Evolutionary conservation across 2,329 filamentous ascomycete genomes (phyloP).

Genomic region (Fonsecaea multimorphosa): DNA sequence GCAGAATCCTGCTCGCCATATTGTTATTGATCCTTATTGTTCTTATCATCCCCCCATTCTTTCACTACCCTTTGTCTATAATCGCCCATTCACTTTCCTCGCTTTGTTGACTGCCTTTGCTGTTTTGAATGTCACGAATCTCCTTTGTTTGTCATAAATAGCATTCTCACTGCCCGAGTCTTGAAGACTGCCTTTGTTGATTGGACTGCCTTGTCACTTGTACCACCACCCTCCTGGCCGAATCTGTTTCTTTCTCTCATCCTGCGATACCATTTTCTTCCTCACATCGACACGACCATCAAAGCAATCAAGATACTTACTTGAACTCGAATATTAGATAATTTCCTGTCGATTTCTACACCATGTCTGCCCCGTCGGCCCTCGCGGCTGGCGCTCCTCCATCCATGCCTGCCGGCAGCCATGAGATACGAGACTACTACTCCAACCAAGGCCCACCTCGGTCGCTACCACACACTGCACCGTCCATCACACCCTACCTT

Average conservation of each 20-base stretch:
- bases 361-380: constrained; percentile 43
- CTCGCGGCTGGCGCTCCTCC: constrained; percentile 63
- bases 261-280: background rate
- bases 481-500: constrained; percentile 85
- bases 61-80: constrained; percentile 19
- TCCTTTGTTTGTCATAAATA: constrained; percentile 35
- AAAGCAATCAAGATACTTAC: constrained; percentile 19
- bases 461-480: constrained; percentile 66
- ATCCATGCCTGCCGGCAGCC: constrained; percentile 63
- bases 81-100: constrained; percentile 19
- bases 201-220: constrained; percentile 16
- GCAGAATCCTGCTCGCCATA: constrained; percentile 17
- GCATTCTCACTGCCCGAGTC: constrained; percentile 22
- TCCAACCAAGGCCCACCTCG: constrained; percentile 60
- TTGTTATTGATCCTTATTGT: constrained; percentile 28
- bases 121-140: constrained; percentile 30
- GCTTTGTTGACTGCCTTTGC: constrained; percentile 23
- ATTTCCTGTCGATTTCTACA: constrained; percentile 36
- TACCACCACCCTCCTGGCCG: constrained; percentile 17
- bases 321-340: constrained; percentile 33
- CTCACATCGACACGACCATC: background rate
- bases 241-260: constrained; percentile 14
- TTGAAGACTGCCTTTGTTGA: constrained; percentile 31
- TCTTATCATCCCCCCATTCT: constrained; percentile 27
- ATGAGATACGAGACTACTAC: constrained; percentile 68